phyloP scores from a whole-genome alignment of 148 eudicot genomes.

The Fagopyrum homotropicum region DNA sequence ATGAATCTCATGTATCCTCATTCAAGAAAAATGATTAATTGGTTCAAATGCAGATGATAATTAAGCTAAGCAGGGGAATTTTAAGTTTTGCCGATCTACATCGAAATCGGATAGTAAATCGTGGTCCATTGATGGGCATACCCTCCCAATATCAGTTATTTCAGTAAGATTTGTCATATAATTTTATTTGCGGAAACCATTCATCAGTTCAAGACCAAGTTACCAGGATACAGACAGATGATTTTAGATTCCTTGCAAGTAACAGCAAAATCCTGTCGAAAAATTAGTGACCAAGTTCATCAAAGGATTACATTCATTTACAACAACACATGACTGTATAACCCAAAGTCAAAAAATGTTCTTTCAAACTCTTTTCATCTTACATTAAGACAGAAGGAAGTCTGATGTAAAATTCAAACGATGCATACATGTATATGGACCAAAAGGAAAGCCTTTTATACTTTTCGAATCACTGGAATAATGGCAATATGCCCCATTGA shows the following conservation, averaged over 20 bases:
- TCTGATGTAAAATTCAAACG: neutral
- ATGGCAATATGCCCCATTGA: conserved; percentile 84
- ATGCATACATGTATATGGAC: neutral
- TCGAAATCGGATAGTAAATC: too few relatives aligned
- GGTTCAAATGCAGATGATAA: too few relatives aligned
- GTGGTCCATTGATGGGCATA: too few relatives aligned
- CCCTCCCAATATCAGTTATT: too few relatives aligned
- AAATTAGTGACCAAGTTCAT: conserved; percentile 1
- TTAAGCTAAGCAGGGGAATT: too few relatives aligned
- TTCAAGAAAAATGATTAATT: too few relatives aligned
- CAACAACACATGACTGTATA: neutral
- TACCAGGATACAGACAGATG: neutral
- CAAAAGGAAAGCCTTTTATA: neutral
- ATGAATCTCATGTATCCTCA: neutral
- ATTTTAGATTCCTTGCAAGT: neutral
- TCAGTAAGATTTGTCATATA: too few relatives aligned
- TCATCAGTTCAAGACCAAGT: neutral
- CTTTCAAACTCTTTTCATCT: neutral
- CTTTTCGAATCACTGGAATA: conserved; percentile 24
- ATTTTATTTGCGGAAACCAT: too few relatives aligned
- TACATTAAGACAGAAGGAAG: neutral
- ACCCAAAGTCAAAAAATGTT: neutral
- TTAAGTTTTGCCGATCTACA: too few relatives aligned
- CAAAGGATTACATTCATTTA: conserved; percentile 1
- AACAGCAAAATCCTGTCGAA: neutral